Conservation (phyloP, 345 rosid genomes). For the Rhizophora mangle region DNA sequence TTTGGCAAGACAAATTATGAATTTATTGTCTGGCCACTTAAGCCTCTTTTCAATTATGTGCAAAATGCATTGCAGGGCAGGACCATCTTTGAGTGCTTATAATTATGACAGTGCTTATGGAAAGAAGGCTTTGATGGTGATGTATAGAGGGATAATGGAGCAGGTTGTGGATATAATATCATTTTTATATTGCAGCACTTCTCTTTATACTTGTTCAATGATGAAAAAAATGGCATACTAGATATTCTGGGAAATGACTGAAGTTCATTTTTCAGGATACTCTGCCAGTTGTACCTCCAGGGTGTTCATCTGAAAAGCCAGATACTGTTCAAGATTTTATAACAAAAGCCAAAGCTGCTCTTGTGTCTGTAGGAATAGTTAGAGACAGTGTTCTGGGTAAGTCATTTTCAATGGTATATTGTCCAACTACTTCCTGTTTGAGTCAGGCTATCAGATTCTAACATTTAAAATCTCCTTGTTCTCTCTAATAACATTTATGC, state of each 20-base stretch:
- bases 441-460: not conserved
- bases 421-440: not conserved
- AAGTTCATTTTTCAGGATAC: constrained; percentile 59
- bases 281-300: constrained; percentile 93
- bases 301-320: constrained; percentile 83
- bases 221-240: constrained; percentile 13
- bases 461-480: not conserved
- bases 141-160: constrained; percentile 98
- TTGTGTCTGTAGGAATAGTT: constrained; percentile 95
- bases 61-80: constrained; percentile 67
- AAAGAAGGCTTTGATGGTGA: constrained; percentile 83
- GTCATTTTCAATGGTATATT: not conserved
- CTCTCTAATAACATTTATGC: not conserved
- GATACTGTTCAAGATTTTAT: constrained; percentile 79
- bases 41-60: constrained; percentile 6
- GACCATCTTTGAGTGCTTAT: constrained; percentile 89
- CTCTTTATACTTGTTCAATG: constrained; percentile 2
- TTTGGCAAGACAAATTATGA: not conserved
- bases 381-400: constrained; percentile 83
- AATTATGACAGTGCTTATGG: constrained; percentile 93
- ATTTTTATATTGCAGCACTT: constrained; percentile 8
- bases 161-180: constrained; percentile 43
- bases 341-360: constrained; percentile 89
- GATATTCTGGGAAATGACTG: constrained; percentile 24
- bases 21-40: not conserved